These are phyloP conservation scores for Monilinia vaccinii-corymbosi DNA, from an alignment of 2,329 filamentous ascomycete species.

Conservation along the genomic window DNA sequence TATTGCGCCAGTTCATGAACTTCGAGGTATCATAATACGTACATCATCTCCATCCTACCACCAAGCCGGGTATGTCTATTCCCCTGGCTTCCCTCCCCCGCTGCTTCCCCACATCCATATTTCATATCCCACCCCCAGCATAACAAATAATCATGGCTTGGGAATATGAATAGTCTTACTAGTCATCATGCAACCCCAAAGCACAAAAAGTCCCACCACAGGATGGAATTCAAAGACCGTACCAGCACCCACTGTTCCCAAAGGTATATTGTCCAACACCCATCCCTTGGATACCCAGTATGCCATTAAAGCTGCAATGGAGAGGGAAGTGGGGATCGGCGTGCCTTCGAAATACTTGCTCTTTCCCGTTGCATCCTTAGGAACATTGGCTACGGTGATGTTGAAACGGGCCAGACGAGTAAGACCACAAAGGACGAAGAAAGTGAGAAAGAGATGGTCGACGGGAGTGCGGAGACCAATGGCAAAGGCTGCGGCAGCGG, in stretches of 20 bases:
- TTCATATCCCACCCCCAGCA: background rate
- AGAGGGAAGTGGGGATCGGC: constrained; percentile 84
- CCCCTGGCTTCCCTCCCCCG: background rate
- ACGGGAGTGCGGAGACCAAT: constrained; percentile 76
- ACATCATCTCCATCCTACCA: background rate
- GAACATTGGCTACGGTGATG: constrained; percentile 80
- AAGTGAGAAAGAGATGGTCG: constrained; percentile 71
- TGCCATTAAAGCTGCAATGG: constrained; percentile 74
- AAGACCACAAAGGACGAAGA: constrained; percentile 91
- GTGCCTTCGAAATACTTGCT: constrained; percentile 95
- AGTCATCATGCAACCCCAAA: constrained; percentile 92
- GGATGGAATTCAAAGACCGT: constrained; percentile 77
- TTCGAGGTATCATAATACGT: constrained; percentile 10
- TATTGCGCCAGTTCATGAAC: background rate
- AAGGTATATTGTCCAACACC: constrained; percentile 69
- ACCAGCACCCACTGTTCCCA: constrained; percentile 60
- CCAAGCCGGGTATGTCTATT: background rate
- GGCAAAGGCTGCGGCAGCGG: constrained; percentile 78
- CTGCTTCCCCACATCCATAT: background rate
- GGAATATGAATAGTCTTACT: constrained; percentile 93
- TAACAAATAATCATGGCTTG: constrained; percentile 50
- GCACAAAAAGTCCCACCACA: constrained; percentile 65
- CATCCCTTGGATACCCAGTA: constrained; percentile 79
- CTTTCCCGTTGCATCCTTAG: constrained; percentile 88
- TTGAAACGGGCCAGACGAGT: constrained; percentile 95